phyloP scores from a whole-genome alignment of 805 yeast species.

The Debaryomyces prosopidis region DNA sequence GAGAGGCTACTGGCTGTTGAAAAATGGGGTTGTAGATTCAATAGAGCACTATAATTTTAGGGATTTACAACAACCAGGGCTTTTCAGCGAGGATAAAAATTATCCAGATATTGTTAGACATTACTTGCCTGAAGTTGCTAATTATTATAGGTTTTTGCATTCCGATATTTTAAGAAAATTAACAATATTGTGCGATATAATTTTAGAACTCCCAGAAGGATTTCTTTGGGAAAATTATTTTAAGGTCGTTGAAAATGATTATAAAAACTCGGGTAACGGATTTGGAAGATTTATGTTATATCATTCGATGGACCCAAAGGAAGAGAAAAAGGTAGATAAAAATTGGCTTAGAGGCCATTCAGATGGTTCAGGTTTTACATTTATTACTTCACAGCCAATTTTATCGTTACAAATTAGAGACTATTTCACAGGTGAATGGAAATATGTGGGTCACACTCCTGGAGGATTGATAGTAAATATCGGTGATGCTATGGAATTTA shows the following conservation, averaged over 20 bases:
- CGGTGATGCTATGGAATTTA: conserved; percentile 32
- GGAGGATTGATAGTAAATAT: conserved; percentile 29
- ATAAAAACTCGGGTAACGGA: conserved; percentile 26
- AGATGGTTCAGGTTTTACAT: conserved; percentile 30
- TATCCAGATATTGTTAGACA: conserved; percentile 26
- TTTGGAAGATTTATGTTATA: conserved; percentile 32
- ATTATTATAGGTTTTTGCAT: conserved; percentile 24
- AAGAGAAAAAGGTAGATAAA: conserved; percentile 22
- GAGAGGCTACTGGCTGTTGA: conserved; percentile 30
- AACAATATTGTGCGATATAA: conserved; percentile 24
- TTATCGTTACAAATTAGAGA: conserved; percentile 30
- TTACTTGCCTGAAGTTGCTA: conserved; percentile 22
- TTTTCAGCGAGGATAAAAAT: conserved; percentile 19
- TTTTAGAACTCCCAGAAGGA: conserved; percentile 30
- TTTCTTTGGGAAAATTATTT: conserved; percentile 27
- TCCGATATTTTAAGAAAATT: conserved; percentile 21
- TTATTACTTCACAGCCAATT: conserved; percentile 32
- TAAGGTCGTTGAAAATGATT: conserved; percentile 21
- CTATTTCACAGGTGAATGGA: conserved; percentile 29
- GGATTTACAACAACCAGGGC: conserved; percentile 22
- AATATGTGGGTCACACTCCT: conserved; percentile 29
- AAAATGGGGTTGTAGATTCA: conserved; percentile 27
- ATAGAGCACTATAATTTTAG: conserved; percentile 29
- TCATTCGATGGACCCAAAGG: conserved; percentile 24
- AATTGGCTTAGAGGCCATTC: conserved; percentile 33